Evolutionary conservation across 2,329 filamentous ascomycete genomes (phyloP).

Genomic region (Trichoderma sp.): DNA sequence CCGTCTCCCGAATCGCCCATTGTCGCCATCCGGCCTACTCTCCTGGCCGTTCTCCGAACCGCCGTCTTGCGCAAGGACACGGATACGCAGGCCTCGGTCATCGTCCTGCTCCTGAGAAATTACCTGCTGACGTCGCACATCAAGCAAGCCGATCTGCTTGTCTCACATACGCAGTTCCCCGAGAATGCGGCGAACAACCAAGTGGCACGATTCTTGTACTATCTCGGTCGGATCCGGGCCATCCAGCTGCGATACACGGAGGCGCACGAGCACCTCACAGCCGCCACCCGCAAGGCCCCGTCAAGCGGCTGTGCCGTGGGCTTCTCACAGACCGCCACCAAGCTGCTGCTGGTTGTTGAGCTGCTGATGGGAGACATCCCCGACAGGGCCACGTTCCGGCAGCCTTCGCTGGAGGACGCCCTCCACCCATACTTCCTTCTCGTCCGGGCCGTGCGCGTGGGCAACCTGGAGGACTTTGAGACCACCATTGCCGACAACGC

Average conservation of each 20-base stretch:
- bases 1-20: constrained; percentile 87
- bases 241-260: constrained; percentile 97
- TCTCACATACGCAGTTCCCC: constrained; percentile 94
- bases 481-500: constrained; percentile 80
- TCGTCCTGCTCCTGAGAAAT: constrained; percentile 90
- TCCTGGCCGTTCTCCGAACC: constrained; percentile 86
- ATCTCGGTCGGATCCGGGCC: constrained; percentile 91
- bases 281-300: constrained; percentile 92
- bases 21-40: constrained; percentile 79
- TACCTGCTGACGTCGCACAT: constrained; percentile 97
- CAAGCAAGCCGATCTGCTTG: constrained; percentile 90
- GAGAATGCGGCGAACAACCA: constrained; percentile 96
- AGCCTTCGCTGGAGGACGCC: constrained; percentile 80
- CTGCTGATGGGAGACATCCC: constrained; percentile 98
- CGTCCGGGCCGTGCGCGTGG: constrained; percentile 93
- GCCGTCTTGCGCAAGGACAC: constrained; percentile 96
- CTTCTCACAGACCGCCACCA: constrained; percentile 94
- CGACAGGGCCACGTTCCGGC: constrained; percentile 90
- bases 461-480: constrained; percentile 91
- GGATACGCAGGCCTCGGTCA: constrained; percentile 95
- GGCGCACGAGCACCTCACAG: constrained; percentile 89
- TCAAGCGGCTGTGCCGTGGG: constrained; percentile 86
- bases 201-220: constrained; percentile 95
- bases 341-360: constrained; percentile 95
- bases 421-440: constrained; percentile 92